A percentile compares a stretch with the other conserved stretches of the same genome.
Conservation (phyloP, 305 asterid genomes). For the Petunia hybrid region DNA sequence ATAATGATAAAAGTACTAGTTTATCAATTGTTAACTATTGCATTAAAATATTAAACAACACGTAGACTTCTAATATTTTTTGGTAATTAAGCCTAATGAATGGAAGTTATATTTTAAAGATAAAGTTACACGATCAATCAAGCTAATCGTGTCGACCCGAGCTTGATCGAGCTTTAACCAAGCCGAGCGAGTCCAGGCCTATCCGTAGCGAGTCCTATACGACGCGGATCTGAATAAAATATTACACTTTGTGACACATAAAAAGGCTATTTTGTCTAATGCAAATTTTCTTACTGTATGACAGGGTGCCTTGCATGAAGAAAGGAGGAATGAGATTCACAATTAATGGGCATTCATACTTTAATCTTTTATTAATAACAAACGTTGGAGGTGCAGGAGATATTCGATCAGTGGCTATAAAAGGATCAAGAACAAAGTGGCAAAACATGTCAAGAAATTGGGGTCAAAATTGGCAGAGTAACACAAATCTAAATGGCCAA, state of each 20-base stretch:
- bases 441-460: slow-evolving; percentile 39
- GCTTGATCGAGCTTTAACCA: too few relatives aligned
- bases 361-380: slow-evolving; percentile 60
- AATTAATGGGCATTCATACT: slow-evolving; percentile 61
- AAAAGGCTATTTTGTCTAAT: neutral
- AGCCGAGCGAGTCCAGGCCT: too few relatives aligned
- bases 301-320: slow-evolving; percentile 57
- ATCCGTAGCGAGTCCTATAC: too few relatives aligned
- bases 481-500: slow-evolving; percentile 34
- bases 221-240: too few relatives aligned
- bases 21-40: too few relatives aligned
- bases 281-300: slow-evolving; percentile 11
- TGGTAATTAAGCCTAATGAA: too few relatives aligned
- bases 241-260: neutral
- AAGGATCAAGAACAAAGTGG: slow-evolving; percentile 51
- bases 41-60: too few relatives aligned
- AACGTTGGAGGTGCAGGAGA: slow-evolving; percentile 72
- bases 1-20: too few relatives aligned
- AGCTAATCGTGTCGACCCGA: too few relatives aligned
- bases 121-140: too few relatives aligned
- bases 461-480: slow-evolving; percentile 43
- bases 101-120: too few relatives aligned
- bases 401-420: slow-evolving; percentile 52
- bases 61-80: too few relatives aligned
- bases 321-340: slow-evolving; percentile 64